These are phyloP conservation scores for Podaxis carcinomalis DNA, from an alignment of 768 basidiomycete species.

Conservation along the genomic window DNA sequence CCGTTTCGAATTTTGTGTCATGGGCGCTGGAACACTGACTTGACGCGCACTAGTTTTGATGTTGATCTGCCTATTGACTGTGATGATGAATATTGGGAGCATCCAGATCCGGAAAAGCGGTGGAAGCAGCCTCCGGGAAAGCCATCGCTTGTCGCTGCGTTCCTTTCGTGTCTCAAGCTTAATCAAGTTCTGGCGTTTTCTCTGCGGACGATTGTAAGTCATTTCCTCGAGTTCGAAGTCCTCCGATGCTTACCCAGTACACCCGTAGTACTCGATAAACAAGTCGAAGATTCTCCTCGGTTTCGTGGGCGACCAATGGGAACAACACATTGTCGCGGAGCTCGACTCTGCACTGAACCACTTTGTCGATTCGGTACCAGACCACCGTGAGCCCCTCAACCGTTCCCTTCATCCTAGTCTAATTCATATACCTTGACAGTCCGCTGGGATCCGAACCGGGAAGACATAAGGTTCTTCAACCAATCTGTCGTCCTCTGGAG, in stretches of 20 bases:
- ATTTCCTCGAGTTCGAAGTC: neutral
- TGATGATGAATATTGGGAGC: conserved; percentile 75
- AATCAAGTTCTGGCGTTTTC: conserved; percentile 61
- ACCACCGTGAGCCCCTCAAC: conserved; percentile 38
- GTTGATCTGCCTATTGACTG: conserved; percentile 63
- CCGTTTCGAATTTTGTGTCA: neutral
- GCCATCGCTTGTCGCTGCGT: conserved; percentile 52
- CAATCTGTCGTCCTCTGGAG: conserved; percentile 58
- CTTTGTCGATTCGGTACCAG: conserved; percentile 66
- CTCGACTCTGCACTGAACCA: conserved; percentile 68
- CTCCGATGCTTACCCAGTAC: neutral
- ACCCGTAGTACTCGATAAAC: conserved; percentile 75
- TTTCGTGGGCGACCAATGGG: conserved; percentile 60
- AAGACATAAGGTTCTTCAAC: conserved; percentile 42
- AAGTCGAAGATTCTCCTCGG: conserved; percentile 65
- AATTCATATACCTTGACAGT: conserved; percentile 24
- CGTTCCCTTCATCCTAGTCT: neutral
- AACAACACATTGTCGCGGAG: conserved; percentile 64
- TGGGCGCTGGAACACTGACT: neutral
- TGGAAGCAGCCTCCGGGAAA: conserved; percentile 70
- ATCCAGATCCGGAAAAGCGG: conserved; percentile 47
- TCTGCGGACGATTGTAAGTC: conserved; percentile 57
- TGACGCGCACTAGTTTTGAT: conserved; percentile 52
- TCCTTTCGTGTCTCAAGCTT: conserved; percentile 53
- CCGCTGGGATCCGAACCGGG: conserved; percentile 50